A percentile compares a stretch with the other conserved stretches of the same genome.
Conservation (phyloP, 148 eudicot species). For the Silene latifolia region DNA sequence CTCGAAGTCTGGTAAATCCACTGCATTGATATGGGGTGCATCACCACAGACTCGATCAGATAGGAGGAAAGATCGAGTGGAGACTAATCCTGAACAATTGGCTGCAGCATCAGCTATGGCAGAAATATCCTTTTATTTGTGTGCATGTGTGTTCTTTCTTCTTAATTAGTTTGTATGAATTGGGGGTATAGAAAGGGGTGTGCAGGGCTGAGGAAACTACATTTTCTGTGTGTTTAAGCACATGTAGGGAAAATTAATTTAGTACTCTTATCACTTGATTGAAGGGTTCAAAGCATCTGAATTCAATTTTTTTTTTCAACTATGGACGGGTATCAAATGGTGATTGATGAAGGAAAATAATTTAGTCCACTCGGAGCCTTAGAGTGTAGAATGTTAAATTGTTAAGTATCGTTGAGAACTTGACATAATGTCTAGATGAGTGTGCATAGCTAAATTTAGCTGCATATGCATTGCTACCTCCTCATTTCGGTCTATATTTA, state of each 20-base stretch:
- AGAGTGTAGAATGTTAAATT: neutral
- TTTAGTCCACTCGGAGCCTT: neutral
- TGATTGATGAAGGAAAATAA: neutral
- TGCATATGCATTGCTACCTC: neutral
- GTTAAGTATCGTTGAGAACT: too few relatives aligned
- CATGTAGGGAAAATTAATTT: too few relatives aligned
- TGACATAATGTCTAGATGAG: neutral
- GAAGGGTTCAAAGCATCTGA: neutral
- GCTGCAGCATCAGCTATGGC: constrained; percentile 96
- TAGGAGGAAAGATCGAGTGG: constrained; percentile 91
- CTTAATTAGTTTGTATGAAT: constrained; percentile 7
- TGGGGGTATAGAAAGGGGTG: neutral
- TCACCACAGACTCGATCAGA: constrained; percentile 93
- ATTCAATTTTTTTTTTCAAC: neutral
- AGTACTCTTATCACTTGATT: neutral
- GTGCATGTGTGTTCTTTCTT: neutral
- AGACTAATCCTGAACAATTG: constrained; percentile 97
- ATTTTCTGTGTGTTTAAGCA: neutral
- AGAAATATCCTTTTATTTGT: constrained; percentile 80
- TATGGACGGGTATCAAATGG: neutral
- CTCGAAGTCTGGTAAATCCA: constrained; percentile 58
- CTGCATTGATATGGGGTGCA: constrained; percentile 97
- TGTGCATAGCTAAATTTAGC: neutral
- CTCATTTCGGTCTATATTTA: too few relatives aligned
- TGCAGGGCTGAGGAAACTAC: neutral